phyloP scores from a whole-genome alignment of 768 basidiomycete genomes.

The Trametes maxima region DNA sequence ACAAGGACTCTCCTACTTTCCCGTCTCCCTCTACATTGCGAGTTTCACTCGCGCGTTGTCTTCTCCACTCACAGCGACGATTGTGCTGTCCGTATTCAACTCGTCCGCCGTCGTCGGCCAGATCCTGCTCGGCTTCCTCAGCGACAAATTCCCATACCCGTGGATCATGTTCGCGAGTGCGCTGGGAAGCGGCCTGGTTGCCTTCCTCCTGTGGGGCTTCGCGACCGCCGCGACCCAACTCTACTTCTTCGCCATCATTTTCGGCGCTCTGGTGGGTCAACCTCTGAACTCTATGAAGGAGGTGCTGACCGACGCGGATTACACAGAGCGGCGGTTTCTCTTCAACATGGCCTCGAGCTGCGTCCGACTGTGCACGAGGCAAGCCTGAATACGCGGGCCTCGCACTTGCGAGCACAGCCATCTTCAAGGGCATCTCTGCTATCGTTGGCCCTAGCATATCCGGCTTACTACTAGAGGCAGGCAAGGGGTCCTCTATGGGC shows the following conservation, averaged over 20 bases:
- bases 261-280: constrained; percentile 26
- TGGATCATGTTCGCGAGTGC: constrained; percentile 27
- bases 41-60: constrained; percentile 25
- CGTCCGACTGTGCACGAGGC: constrained; percentile 24
- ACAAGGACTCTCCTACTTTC: constrained; percentile 32
- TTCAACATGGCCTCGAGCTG: constrained; percentile 21
- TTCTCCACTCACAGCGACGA: constrained; percentile 25
- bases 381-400: constrained; percentile 27
- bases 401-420: constrained; percentile 20
- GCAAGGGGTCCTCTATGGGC: constrained; percentile 15
- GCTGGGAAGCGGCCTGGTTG: constrained; percentile 21
- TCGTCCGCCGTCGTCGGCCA: constrained; percentile 29
- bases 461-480: constrained; percentile 26
- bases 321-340: constrained; percentile 28
- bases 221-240: constrained; percentile 25
- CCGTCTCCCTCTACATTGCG: constrained; percentile 31
- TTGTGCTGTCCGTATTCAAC: constrained; percentile 31
- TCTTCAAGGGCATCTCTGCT: constrained; percentile 28
- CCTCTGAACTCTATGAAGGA: neutral
- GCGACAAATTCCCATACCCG: constrained; percentile 30
- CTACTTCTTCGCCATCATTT: constrained; percentile 29
- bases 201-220: constrained; percentile 30
- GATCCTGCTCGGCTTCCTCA: constrained; percentile 28
- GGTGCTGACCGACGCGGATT: neutral
- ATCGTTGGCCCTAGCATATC: constrained; percentile 27